Conservation (phyloP, 352 stramenopile genomes). For the Globisporangium irregulare region DNA sequence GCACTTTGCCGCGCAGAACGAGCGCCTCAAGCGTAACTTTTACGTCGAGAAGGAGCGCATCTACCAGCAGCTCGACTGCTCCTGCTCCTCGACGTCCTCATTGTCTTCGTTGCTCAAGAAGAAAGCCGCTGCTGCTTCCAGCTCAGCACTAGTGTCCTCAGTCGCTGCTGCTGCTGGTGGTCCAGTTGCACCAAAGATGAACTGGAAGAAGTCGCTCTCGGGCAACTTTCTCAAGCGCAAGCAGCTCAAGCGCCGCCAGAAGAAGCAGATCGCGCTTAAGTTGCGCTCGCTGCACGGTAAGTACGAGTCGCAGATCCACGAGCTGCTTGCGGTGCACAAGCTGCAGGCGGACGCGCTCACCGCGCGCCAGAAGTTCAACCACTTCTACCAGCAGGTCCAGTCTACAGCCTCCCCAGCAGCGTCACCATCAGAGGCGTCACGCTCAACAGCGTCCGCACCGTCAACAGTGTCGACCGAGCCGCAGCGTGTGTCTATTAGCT, state of each 20-base stretch:
- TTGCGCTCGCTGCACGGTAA: constrained; percentile 45
- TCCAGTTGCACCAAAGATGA: constrained; percentile 21
- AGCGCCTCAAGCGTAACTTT: constrained; percentile 50
- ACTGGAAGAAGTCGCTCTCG: constrained; percentile 53
- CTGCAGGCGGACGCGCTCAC: constrained; percentile 46
- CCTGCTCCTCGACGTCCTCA: constrained; percentile 22
- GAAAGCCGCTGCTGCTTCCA: neutral
- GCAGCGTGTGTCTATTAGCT: constrained; percentile 18
- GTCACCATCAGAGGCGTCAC: neutral
- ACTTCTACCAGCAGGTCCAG: constrained; percentile 20
- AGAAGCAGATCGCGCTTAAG: constrained; percentile 57
- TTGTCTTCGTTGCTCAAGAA: neutral
- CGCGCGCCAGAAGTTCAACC: constrained; percentile 42
- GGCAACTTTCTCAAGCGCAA: constrained; percentile 60
- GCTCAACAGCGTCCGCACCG: neutral
- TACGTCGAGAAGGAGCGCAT: constrained; percentile 40
- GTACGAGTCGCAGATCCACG: constrained; percentile 37
- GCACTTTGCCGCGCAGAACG: constrained; percentile 49
- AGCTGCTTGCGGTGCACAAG: constrained; percentile 45
- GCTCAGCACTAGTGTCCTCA: neutral
- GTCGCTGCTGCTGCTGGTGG: neutral
- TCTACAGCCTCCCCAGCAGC: neutral
- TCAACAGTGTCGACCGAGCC: constrained; percentile 1
- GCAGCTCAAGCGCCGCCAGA: constrained; percentile 69
- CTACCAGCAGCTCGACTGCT: constrained; percentile 44